Evolutionary conservation across 805 yeast genomes (phyloP).

Genomic region (Danielia reshetovae): DNA sequence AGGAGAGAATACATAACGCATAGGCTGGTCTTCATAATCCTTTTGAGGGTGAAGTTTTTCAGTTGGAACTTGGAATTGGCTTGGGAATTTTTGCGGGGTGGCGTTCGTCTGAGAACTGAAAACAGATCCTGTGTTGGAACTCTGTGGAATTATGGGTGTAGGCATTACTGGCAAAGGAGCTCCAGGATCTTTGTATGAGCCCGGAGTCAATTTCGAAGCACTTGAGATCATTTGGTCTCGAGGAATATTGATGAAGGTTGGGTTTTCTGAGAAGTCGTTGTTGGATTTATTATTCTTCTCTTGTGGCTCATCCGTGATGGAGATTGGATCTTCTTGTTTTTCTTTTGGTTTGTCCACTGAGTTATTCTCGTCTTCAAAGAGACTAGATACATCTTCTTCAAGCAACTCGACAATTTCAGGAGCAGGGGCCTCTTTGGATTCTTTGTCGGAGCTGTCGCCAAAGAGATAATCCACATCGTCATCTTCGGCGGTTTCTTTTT

Average conservation of each 20-base stretch:
- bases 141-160: conserved; percentile 41
- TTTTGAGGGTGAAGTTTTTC: no score
- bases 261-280: not conserved
- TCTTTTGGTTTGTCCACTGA: not conserved
- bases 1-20: conserved; percentile 71
- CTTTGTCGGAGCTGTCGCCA: conserved; percentile 15
- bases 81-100: no score
- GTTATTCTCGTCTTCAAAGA: not conserved
- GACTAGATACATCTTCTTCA: conserved; percentile 1
- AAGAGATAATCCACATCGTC: conserved; percentile 15
- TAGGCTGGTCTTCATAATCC: not conserved
- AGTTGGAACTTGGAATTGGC: no score
- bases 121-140: no score
- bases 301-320: no score
- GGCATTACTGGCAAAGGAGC: conserved; percentile 68
- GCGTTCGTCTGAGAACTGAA: no score
- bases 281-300: no score
- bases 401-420: no score
- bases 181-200: conserved; percentile 67
- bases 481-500: not conserved
- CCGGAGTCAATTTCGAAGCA: conserved; percentile 6
- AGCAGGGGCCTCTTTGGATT: no score
- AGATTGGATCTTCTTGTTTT: no score
- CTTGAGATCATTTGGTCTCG: conserved; percentile 52
- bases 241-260: conserved; percentile 46